Evolutionary conservation across 2,329 filamentous ascomycete species (phyloP), one percentile per base, ranked within the genome.

Genomic region (Cercospora sp.): DNA sequence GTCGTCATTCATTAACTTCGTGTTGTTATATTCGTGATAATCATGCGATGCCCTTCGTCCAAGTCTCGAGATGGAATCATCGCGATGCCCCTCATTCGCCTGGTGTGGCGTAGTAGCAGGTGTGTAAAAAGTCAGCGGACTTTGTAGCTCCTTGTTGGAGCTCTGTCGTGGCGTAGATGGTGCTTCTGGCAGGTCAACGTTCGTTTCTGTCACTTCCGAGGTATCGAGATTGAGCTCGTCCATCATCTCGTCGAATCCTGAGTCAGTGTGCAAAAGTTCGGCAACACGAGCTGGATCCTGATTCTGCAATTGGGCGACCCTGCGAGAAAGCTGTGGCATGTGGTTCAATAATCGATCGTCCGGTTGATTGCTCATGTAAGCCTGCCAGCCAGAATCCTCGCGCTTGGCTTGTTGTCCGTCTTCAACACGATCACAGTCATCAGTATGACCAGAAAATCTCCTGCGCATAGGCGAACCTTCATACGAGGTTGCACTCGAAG

Each of bases 171-270:
- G 65, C 23, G 53, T 65, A 55, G 63, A 60, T 48, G 39, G 63
- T 55, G 18, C 31, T 20, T 61, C 64, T 18, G 18, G 39, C 4
- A 31, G 26, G 13, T 48, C 62, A 30, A 12, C 4, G n/a, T 48
- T 20, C 13, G 10, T 23, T 7, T 55, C 48, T 31, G 61, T 42
- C 5, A 58, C 12, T 5, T 55, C 61, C 33, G 55, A 42, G 23
- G 36, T 60, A 26, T 48, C 39, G 23, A 62, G 61, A 31, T 60
- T 55, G 45, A 70, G 70, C n/a, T 68, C 42, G 7, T 68, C 67
- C 0, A 81, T 83, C 20, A 89, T 83, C 59, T 80, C 79, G 58
- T 79, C 78, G 62, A 80, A 80, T 10, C 78, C 78, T 5, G 78
- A 80, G 60, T 80, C 79, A 31, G 76, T 76, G 64, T 80, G 79